phyloP scores from a whole-genome alignment of 2,329 filamentous ascomycete genomes.

The Alternaria arborescens region DNA sequence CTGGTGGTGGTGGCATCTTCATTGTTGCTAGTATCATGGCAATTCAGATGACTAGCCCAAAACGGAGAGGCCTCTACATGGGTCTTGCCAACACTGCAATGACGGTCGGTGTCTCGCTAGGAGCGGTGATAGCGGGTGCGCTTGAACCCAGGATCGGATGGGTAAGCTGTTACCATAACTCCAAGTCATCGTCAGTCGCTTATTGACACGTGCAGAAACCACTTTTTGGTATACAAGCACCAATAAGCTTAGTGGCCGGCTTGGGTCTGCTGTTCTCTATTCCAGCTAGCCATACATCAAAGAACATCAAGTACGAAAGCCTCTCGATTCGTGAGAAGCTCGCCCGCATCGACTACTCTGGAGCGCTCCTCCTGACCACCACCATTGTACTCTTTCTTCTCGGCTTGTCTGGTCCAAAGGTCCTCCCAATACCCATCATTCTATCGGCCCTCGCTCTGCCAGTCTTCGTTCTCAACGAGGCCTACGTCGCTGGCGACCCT shows the following conservation, averaged over 20 bases:
- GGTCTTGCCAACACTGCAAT: slow-evolving; percentile 77
- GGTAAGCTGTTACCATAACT: slow-evolving; percentile 58
- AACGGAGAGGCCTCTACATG: slow-evolving; percentile 74
- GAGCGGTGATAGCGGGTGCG: slow-evolving; percentile 74
- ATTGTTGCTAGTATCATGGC: slow-evolving; percentile 78
- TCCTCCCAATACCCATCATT: slow-evolving; percentile 68
- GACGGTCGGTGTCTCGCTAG: slow-evolving; percentile 74
- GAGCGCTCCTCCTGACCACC: slow-evolving; percentile 62
- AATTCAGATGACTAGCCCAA: slow-evolving; percentile 74
- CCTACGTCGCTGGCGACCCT: slow-evolving; percentile 70
- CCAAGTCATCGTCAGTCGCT: neutral
- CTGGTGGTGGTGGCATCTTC: slow-evolving; percentile 76
- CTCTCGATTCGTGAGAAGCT: slow-evolving; percentile 63
- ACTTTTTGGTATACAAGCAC: slow-evolving; percentile 77
- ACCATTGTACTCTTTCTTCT: slow-evolving; percentile 77
- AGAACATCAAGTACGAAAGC: slow-evolving; percentile 48
- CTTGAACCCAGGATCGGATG: slow-evolving; percentile 72
- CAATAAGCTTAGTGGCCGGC: slow-evolving; percentile 69
- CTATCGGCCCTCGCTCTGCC: slow-evolving; percentile 64
- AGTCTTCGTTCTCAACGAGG: slow-evolving; percentile 68
- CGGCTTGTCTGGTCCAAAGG: slow-evolving; percentile 69
- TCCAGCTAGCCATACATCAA: slow-evolving; percentile 56
- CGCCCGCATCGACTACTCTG: slow-evolving; percentile 75
- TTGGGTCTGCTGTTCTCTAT: slow-evolving; percentile 71
- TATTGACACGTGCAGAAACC: slow-evolving; percentile 62